Evolutionary conservation across 768 basidiomycete genomes (phyloP), one percentile per base, ranked within the genome.

Genomic region (Kwoniella sp.): DNA sequence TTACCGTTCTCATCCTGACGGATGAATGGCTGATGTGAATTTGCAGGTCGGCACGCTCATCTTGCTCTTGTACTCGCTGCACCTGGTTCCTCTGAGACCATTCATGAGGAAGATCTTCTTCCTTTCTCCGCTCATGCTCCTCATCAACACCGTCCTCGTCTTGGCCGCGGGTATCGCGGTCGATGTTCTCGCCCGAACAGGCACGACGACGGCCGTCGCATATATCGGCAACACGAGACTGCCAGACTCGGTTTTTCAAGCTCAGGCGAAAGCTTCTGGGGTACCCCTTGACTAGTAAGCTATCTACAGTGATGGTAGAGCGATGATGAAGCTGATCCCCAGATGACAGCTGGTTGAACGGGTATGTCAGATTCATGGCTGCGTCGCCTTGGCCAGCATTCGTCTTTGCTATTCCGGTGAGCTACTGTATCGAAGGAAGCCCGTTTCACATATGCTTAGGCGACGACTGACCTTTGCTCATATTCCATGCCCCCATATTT

Each of bases 21-120:
- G 41, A 45, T 3, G 41, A 45, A 45, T 45, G 4, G 15, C 41
- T 34, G 29, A 15, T 29, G 29, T n/a, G 23, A 25, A n/a, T 8
- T 2, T 23, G 23, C 50, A 68, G 67, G 67, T 69, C 47, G 59
- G 59, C 25, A 65, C 67, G 5, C 53, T 69, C 31, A 64, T 69
- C 54, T 47, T 69, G 50, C 58, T 69, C 50, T 23, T 69, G 7
- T 45, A 65, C 53, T 65, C 67, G 26, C 48, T 69, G 17, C 59
- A 56, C 25, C 25, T 65, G n/a, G 23, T 41, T 8, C 67, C 67
- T 30, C 30, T 65, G 25, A 55, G 53, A 23, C 5, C 20, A n/a
- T 69, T 65, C 55, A 34, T 54, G 15, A 52, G 63, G 41, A 61
- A 61, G 29, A 55, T 69, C 54, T 65, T 69, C 63, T 69, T 69